Base-by-base conservation (phyloP, 2,329 filamentous ascomycete species). In the Alternaria triticimaculans region DNA sequence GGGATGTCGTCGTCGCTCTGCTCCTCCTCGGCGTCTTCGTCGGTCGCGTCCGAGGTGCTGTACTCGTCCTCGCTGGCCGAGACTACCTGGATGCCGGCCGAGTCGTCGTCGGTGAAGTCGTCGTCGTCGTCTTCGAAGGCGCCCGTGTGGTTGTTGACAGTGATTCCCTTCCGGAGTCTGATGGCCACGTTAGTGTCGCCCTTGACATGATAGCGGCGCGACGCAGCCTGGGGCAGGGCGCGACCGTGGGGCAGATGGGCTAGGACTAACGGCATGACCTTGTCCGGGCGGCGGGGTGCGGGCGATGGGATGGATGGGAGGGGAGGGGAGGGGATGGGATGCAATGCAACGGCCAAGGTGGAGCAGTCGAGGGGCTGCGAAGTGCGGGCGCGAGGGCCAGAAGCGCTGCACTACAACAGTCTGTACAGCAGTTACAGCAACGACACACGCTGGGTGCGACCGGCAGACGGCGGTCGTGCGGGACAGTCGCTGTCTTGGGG, bases 201-300 rank as follows among this genome's bases (percentile, higher is more conserved):
- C 67, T 70, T 68, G 59, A 74, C 62, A 67, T 60, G 62, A 62
- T 68, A 55, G 43, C 56, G 60, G 50, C 60, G 60, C 21, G 71
- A 72, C 48, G 71, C 64, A 62, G 64, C 25, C 62, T 63, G 60
- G 62, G 66, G 58, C 62, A 69, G 59, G 62, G 71, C 65, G 66
- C 71, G 76, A 74, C 66, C 72, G 68, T 76, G 70, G 70, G 77
- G 76, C 70, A 80, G 44, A 50, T 63, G 76, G 74, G 76, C 72
- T 76, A 79, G 75, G 74, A 80, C 79, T 80, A 80, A 80, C 79
- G 78, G 78, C 79, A 81, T 81, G 77, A 77, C 37, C 37, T 41
- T 41, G 37, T 41, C 15, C 37, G 69, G 61, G 67, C 66, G 70
- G 70, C 69, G 72, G 70, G 73, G 70, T 30, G 61, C 58, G 58